Conservation (phyloP, 2,329 filamentous ascomycete species). For the Trichoderma endophyticum region DNA sequence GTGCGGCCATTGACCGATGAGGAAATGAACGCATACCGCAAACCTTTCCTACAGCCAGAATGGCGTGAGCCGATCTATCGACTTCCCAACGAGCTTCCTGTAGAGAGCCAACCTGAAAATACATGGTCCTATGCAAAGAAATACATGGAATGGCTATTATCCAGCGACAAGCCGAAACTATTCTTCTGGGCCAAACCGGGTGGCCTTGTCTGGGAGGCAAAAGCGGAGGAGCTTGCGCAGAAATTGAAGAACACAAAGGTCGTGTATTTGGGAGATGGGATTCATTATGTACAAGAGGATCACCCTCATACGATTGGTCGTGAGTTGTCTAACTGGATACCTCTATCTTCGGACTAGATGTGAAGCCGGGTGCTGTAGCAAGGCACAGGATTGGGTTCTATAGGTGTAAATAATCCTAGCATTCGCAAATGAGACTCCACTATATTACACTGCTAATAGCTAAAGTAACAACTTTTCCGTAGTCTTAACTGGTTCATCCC, state of each 20-base stretch:
- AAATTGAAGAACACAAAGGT: neutral
- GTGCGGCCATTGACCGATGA: neutral
- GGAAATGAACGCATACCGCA: neutral
- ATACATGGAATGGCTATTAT: neutral
- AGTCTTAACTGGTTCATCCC: rapidly evolving
- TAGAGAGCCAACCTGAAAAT: neutral
- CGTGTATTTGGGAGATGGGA: neutral
- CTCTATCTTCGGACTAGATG: neutral
- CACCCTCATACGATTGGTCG: neutral
- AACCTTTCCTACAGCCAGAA: neutral
- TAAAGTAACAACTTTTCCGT: rapidly evolving
- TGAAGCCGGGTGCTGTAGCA: neutral
- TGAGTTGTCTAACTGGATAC: neutral
- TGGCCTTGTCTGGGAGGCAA: neutral
- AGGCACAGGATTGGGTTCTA: neutral
- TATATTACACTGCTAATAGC: neutral
- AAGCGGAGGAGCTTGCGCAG: neutral
- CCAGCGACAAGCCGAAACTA: neutral
- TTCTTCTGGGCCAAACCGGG: neutral
- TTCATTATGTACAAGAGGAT: neutral
- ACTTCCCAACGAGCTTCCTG: neutral
- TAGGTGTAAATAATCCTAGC: neutral
- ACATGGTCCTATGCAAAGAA: neutral
- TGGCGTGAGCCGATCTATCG: neutral
- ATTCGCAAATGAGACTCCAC: neutral